phyloP scores from a whole-genome alignment of 2,329 filamentous ascomycete genomes.

The Xylariaceae sp. region DNA sequence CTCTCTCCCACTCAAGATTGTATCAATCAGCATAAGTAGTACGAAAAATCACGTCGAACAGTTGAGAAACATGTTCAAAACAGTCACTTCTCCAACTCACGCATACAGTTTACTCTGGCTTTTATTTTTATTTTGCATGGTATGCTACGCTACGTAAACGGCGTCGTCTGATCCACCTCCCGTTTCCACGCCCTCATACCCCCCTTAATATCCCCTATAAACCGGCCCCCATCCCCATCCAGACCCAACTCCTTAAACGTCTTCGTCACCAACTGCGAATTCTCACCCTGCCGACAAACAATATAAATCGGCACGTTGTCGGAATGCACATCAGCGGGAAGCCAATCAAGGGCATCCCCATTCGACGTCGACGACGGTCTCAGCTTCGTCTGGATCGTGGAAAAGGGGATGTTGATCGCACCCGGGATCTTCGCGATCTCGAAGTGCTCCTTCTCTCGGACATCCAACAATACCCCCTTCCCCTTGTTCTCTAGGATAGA shows the following conservation, averaged over 20 bases:
- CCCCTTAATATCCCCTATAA: slow-evolving; percentile 65
- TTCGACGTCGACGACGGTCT: slow-evolving; percentile 19
- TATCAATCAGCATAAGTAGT: slow-evolving; percentile 25
- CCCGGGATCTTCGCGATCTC: slow-evolving; percentile 71
- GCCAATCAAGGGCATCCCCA: slow-evolving; percentile 31
- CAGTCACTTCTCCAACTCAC: no score
- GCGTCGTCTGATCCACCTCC: slow-evolving; percentile 55
- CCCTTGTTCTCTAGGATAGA: slow-evolving; percentile 16
- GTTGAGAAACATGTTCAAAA: no score
- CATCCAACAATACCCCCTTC: slow-evolving; percentile 65
- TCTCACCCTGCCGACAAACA: slow-evolving; percentile 70
- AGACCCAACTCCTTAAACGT: slow-evolving; percentile 60
- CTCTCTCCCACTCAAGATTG: slow-evolving; percentile 19
- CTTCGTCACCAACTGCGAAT: slow-evolving; percentile 65
- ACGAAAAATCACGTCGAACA: slow-evolving; percentile 10
- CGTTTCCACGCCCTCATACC: slow-evolving; percentile 69
- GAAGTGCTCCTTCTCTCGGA: slow-evolving; percentile 79
- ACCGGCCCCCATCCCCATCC: slow-evolving; percentile 46
- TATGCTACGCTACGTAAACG: slow-evolving; percentile 41
- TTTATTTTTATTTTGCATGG: not conserved
- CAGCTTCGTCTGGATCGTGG: slow-evolving; percentile 38
- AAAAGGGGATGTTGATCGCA: slow-evolving; percentile 70
- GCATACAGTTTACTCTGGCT: no score
- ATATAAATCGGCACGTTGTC: slow-evolving; percentile 57
- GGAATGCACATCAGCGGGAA: slow-evolving; percentile 36